phyloP scores from a whole-genome alignment of 495 filamentous ascomycete genomes.

The Cairneyella variabilis region DNA sequence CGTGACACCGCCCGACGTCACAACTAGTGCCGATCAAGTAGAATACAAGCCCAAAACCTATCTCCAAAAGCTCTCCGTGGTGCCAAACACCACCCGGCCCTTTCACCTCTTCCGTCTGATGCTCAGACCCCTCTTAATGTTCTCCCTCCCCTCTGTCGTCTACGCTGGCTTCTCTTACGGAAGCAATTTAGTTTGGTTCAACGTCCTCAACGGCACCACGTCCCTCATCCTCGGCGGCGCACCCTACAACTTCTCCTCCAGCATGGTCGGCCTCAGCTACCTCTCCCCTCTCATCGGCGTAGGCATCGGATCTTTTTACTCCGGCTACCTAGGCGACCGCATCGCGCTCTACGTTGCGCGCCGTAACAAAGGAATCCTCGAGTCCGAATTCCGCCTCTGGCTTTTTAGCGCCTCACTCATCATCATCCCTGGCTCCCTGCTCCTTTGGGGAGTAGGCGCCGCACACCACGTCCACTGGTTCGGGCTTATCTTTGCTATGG shows the following conservation, averaged over 20 bases:
- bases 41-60: too few species aligned
- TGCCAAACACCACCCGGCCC: conserved; percentile 45
- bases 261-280: conserved; percentile 61
- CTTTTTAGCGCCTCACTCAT: conserved; percentile 52
- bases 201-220: conserved; percentile 63
- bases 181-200: conserved; percentile 60
- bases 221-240: conserved; percentile 51
- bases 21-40: too few species aligned
- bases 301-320: conserved; percentile 36
- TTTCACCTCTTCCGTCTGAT: conserved; percentile 40
- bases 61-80: conserved; percentile 48
- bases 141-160: conserved; percentile 59
- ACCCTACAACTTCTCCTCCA: conserved; percentile 55
- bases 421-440: conserved; percentile 50
- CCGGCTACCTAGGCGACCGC: conserved; percentile 27
- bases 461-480: conserved; percentile 59
- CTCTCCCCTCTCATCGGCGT: conserved; percentile 56
- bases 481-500: conserved; percentile 60
- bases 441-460: conserved; percentile 69
- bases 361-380: conserved; percentile 37
- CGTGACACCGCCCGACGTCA: too few species aligned
- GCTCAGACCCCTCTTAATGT: conserved; percentile 32
- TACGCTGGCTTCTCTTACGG: conserved; percentile 67
- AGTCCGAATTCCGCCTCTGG: conserved; percentile 51
- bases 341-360: too few species aligned